Percentiles rank a stretch among this genome's conserved stretches.
phyloP scores from a whole-genome alignment of 108 stramenopile genomes.

The Cylindrotheca closterium region DNA sequence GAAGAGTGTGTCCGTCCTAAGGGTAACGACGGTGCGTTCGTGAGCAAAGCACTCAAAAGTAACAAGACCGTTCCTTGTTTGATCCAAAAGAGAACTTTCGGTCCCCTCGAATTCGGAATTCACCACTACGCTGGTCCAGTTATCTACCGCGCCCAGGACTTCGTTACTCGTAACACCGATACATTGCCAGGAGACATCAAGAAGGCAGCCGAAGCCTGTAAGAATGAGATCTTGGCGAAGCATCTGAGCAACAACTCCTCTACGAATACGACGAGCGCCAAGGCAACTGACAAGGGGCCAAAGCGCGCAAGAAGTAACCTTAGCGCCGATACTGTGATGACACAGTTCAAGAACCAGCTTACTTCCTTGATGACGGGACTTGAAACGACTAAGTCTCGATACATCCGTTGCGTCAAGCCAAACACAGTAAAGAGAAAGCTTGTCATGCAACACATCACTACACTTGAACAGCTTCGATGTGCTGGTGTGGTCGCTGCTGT shows the following conservation, averaged over 20 bases:
- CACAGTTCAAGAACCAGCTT: conserved; percentile 81
- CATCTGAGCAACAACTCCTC: conserved; percentile 29
- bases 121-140: conserved; percentile 94
- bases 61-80: conserved; percentile 58
- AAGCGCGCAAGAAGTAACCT: conserved; percentile 45
- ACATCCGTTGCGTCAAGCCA: conserved; percentile 88
- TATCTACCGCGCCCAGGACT: conserved; percentile 79
- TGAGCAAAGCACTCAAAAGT: conserved; percentile 52
- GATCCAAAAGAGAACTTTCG: conserved; percentile 40
- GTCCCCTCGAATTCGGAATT: conserved; percentile 77
- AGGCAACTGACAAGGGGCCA: conserved; percentile 21
- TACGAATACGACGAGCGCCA: conserved; percentile 40
- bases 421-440: conserved; percentile 71
- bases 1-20: conserved; percentile 93
- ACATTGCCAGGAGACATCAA: conserved; percentile 71
- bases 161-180: conserved; percentile 85
- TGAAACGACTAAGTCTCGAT: conserved; percentile 70
- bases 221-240: conserved; percentile 46
- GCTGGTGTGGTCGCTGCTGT: conserved; percentile 94
- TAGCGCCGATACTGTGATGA: conserved; percentile 66
- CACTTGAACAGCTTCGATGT: conserved; percentile 92
- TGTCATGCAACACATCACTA: conserved; percentile 76
- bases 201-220: conserved; percentile 43
- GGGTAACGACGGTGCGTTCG: conserved; percentile 85
- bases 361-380: conserved; percentile 67